Evolutionary conservation across 345 rosid species (phyloP).

Genomic region (Salix viminalis): DNA sequence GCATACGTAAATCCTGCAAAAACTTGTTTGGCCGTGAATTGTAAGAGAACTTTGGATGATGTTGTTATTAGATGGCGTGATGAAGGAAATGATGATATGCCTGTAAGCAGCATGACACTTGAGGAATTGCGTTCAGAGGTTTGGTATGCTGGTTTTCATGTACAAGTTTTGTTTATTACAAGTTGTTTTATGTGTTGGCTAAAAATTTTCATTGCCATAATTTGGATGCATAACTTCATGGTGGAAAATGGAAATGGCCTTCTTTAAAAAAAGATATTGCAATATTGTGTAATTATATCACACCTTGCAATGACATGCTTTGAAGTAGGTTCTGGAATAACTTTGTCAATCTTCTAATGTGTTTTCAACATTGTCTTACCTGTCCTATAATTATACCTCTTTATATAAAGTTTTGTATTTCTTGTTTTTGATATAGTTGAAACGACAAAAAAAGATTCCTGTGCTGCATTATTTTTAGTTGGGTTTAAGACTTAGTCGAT

Average conservation of each 20-base stretch:
- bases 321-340: not conserved
- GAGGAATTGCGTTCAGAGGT: constrained; percentile 65
- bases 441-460: not conserved
- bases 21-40: constrained; percentile 51
- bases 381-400: not conserved
- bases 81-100: constrained; percentile 71
- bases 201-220: not conserved
- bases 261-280: not conserved
- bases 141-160: constrained; percentile 57
- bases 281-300: not conserved
- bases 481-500: not conserved
- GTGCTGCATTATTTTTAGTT: not conserved
- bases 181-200: not conserved
- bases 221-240: too few species aligned
- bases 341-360: not conserved
- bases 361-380: not conserved
- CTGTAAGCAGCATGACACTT: constrained; percentile 65
- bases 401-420: not conserved
- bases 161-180: not conserved
- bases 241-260: not conserved
- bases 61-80: constrained; percentile 72
- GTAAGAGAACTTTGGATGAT: constrained; percentile 54
- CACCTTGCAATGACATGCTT: not conserved
- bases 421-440: not conserved
- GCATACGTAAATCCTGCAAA: constrained; percentile 73